Conservation (phyloP, 2,329 filamentous ascomycete genomes). For the Lasiodiplodia citricola region DNA sequence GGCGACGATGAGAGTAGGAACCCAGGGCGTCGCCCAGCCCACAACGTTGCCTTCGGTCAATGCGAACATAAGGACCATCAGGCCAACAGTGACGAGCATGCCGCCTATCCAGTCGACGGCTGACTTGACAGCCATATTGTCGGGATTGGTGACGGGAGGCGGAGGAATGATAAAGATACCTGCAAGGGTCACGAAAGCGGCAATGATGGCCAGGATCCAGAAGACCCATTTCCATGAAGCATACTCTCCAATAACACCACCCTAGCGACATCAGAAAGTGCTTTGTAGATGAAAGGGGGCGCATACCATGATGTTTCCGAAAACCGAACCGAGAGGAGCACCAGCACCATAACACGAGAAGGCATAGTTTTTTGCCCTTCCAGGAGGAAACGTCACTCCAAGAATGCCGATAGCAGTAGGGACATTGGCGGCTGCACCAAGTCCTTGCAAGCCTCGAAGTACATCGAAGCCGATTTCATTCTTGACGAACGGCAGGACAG, state of each 20-base stretch:
- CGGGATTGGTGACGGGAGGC: conserved; percentile 36
- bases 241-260: conserved; percentile 66
- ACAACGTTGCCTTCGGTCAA: conserved; percentile 70
- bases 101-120: conserved; percentile 69
- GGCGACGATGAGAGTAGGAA: conserved; percentile 62
- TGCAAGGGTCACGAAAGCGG: conserved; percentile 59
- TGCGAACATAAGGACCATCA: conserved; percentile 66
- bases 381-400: conserved; percentile 67
- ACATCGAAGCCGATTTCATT: conserved; percentile 70
- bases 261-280: conserved; percentile 30
- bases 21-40: conserved; percentile 66
- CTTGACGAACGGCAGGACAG: conserved; percentile 65
- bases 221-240: conserved; percentile 71
- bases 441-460: conserved; percentile 67
- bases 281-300: conserved; percentile 11
- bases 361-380: conserved; percentile 70
- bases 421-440: conserved; percentile 70
- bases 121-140: conserved; percentile 43
- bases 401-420: conserved; percentile 72
- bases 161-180: conserved; percentile 65
- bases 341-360: conserved; percentile 68
- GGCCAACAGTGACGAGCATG: conserved; percentile 62
- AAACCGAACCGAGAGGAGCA: conserved; percentile 65
- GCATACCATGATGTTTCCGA: conserved; percentile 62
- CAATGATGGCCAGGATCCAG: conserved; percentile 64